Evolutionary conservation across 2,329 filamentous ascomycete genomes (phyloP).

Genomic region (Aspergillus arachidicola): DNA sequence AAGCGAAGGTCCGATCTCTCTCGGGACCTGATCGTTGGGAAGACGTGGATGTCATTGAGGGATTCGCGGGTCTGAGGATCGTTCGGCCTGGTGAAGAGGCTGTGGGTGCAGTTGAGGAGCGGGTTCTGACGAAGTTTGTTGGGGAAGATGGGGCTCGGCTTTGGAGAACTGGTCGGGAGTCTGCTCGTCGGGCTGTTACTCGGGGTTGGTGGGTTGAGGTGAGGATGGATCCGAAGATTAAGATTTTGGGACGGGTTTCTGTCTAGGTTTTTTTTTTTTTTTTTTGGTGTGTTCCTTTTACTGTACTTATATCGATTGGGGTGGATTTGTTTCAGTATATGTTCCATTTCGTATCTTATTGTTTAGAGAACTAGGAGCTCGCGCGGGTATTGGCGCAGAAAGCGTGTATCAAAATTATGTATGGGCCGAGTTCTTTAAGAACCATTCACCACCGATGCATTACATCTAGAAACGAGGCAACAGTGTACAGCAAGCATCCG

Average conservation of each 20-base stretch:
- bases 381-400: not conserved
- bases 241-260: constrained; percentile 36
- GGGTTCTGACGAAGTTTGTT: constrained; percentile 36
- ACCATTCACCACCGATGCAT: not conserved
- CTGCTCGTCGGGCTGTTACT: constrained; percentile 36
- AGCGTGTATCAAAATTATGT: not conserved
- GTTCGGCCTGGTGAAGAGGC: constrained; percentile 46
- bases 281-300: not conserved
- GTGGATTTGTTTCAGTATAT: not conserved
- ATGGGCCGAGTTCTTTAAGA: not conserved
- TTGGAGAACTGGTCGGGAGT: constrained; percentile 31
- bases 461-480: not conserved
- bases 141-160: constrained; percentile 33
- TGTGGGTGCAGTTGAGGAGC: constrained; percentile 33
- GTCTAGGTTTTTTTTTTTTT: not conserved
- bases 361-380: not conserved
- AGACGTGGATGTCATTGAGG: constrained; percentile 52
- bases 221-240: constrained; percentile 56
- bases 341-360: not conserved
- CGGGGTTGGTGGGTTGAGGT: constrained; percentile 59
- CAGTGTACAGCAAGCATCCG: constrained; percentile 9
- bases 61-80: constrained; percentile 54
- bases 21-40: constrained; percentile 54
- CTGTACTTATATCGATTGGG: not conserved
- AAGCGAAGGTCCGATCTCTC: constrained; percentile 26